These are phyloP conservation scores for Pseudogymnoascus sp. DNA, from an alignment of 2,329 filamentous ascomycete species.

Conservation along the genomic window DNA sequence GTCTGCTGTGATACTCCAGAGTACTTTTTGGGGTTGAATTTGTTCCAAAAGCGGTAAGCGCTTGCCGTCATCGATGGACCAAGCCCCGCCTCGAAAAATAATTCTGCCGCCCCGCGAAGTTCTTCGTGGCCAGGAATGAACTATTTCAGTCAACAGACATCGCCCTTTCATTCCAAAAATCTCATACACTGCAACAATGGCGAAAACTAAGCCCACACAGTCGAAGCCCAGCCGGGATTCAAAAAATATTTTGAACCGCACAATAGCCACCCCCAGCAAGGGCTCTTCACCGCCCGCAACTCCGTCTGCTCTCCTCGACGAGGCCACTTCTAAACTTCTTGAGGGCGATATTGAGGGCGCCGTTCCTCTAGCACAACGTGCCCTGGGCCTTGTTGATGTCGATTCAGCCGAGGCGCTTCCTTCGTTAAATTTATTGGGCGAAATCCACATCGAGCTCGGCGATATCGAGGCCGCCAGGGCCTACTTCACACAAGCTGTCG, in stretches of 20 bases:
- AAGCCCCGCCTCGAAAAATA: constrained; percentile 7
- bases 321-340: constrained; percentile 25
- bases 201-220: constrained; percentile 28
- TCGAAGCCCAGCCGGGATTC: constrained; percentile 25
- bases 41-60: constrained; percentile 8
- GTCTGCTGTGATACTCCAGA: background rate
- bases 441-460: constrained; percentile 38
- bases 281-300: constrained; percentile 19
- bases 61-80: background rate
- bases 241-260: constrained; percentile 23
- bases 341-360: constrained; percentile 27
- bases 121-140: background rate
- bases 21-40: background rate
- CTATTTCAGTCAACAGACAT: background rate
- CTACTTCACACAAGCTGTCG: constrained; percentile 65
- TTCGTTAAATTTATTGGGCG: constrained; percentile 27
- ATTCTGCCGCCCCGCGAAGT: constrained; percentile 11
- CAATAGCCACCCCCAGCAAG: constrained; percentile 21
- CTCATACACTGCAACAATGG: constrained; percentile 21
- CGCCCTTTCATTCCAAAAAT: background rate
- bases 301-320: constrained; percentile 20
- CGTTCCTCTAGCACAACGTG: constrained; percentile 23
- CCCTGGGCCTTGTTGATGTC: constrained; percentile 20
- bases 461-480: constrained; percentile 66
- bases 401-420: constrained; percentile 24